A percentile compares a stretch with the other conserved stretches of the same genome.
phyloP scores from a whole-genome alignment of 257 asterid species.

The Haberlea rhodopensis region DNA sequence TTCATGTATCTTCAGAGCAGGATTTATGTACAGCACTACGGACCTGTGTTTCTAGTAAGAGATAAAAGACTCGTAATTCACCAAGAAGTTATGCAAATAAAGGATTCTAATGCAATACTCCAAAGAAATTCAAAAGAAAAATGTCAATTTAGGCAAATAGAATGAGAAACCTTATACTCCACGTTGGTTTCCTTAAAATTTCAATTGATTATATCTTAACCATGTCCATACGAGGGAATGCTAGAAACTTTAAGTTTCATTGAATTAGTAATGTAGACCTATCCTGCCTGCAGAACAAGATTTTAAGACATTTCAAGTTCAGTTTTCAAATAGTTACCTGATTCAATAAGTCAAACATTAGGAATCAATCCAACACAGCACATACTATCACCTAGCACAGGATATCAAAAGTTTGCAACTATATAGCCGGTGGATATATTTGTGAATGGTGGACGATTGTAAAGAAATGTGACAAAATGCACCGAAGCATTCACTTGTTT shows the following conservation, averaged over 20 bases:
- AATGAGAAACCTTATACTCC: neutral
- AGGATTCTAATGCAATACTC: neutral
- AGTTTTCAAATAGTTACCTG: neutral
- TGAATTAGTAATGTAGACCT: neutral
- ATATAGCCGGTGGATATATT: neutral
- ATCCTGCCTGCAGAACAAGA: no score
- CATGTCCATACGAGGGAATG: neutral
- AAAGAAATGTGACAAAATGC: conserved; percentile 7
- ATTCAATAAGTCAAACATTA: neutral
- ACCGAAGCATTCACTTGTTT: conserved; percentile 11
- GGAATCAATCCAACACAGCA: neutral
- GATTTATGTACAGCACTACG: no score
- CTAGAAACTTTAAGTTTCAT: neutral
- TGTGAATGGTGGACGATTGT: neutral
- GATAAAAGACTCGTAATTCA: neutral
- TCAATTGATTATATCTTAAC: neutral
- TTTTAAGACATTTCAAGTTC: neutral
- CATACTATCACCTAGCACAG: neutral
- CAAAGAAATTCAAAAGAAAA: no score
- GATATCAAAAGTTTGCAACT: neutral
- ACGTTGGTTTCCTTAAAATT: neutral
- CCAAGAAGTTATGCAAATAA: neutral
- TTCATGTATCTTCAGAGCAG: neutral
- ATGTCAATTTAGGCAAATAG: neutral
- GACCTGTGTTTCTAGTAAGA: no score